Evolutionary conservation across 345 rosid genomes (phyloP).

Genomic region (Barbarea vulgaris): DNA sequence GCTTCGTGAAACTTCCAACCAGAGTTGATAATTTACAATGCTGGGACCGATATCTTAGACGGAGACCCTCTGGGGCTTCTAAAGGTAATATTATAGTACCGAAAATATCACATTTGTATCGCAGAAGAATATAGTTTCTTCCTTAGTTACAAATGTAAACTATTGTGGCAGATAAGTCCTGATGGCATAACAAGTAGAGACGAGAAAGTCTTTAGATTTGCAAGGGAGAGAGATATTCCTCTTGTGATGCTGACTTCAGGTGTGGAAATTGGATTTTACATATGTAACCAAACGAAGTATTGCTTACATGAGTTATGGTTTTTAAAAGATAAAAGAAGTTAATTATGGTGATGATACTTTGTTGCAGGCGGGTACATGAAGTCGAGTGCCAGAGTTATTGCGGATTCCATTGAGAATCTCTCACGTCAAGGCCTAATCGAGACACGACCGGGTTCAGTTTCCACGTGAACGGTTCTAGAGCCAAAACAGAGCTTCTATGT

Average conservation of each 20-base stretch:
- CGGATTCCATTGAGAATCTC: constrained; percentile 77
- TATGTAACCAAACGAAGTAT: neutral
- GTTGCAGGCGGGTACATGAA: constrained; percentile 96
- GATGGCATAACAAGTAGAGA: constrained; percentile 75
- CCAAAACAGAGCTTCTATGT: constrained; percentile 9
- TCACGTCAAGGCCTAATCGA: constrained; percentile 62
- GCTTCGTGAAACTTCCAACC: constrained; percentile 67
- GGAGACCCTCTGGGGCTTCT: constrained; percentile 92
- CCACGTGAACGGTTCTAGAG: no score
- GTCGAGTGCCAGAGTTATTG: constrained; percentile 85
- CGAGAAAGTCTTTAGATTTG: constrained; percentile 81
- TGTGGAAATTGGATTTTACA: constrained; percentile 18
- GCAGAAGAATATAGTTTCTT: constrained; percentile 11
- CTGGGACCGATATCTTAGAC: constrained; percentile 94
- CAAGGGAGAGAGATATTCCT: constrained; percentile 73
- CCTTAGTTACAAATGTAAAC: neutral
- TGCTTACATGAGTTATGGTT: neutral
- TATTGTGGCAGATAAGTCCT: constrained; percentile 67
- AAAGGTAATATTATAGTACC: constrained; percentile 51
- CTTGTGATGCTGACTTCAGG: constrained; percentile 95
- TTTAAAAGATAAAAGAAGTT: neutral
- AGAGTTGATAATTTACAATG: constrained; percentile 84
- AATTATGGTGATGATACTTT: neutral
- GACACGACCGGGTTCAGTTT: constrained; percentile 11
- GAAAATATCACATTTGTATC: neutral